Conservation (phyloP, 139 green algal genomes). For the Coelastrella sp. region DNA sequence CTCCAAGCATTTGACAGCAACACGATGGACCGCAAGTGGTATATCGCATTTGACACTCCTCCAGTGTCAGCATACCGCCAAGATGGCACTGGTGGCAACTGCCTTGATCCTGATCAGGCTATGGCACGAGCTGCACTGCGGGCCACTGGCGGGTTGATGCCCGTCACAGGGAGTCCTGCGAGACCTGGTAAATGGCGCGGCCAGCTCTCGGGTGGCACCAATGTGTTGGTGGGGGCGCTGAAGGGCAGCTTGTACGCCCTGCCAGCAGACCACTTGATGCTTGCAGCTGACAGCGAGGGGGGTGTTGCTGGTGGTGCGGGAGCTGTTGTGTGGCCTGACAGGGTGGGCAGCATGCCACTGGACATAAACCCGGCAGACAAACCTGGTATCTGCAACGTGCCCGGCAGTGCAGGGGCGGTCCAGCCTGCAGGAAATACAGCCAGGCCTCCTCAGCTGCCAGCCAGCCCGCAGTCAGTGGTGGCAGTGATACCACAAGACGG, state of each 20-base stretch:
- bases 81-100: not conserved
- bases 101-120: slow-evolving; percentile 23
- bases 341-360: slow-evolving; percentile 12
- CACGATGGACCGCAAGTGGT: slow-evolving; percentile 72
- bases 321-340: slow-evolving; percentile 11
- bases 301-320: slow-evolving; percentile 17
- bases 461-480: not conserved
- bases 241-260: slow-evolving; percentile 70
- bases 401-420: not conserved
- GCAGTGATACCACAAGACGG: not conserved
- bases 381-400: not conserved
- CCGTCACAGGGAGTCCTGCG: not conserved
- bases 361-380: slow-evolving; percentile 22
- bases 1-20: slow-evolving; percentile 70
- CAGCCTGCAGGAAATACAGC: not conserved
- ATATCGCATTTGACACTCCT: slow-evolving; percentile 69
- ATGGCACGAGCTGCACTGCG: not conserved
- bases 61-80: slow-evolving; percentile 75
- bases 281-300: slow-evolving; percentile 43
- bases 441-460: not conserved
- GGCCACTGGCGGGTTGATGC: not conserved
- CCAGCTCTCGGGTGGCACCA: slow-evolving; percentile 16
- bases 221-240: slow-evolving; percentile 67
- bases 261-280: slow-evolving; percentile 63
- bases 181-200: not conserved